phyloP scores from a whole-genome alignment of 345 rosid genomes.

The Citrus medica region DNA sequence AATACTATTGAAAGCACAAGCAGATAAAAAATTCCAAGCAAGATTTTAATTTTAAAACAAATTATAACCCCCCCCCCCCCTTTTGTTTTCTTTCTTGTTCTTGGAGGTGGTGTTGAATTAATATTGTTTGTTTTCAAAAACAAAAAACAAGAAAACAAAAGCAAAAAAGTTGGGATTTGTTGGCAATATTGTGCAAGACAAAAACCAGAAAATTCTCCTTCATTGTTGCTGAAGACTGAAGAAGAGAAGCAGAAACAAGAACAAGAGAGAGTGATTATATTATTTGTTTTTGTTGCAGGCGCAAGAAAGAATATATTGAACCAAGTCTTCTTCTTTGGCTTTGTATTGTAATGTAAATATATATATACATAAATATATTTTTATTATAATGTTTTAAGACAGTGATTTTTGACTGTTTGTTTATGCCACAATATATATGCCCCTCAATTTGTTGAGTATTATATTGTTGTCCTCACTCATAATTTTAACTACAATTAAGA shows the following conservation, averaged over 20 bases:
- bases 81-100: constrained; percentile 10
- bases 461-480: constrained; percentile 8
- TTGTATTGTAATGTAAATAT: not conserved
- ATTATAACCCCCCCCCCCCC: not conserved
- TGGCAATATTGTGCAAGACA: constrained; percentile 27
- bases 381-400: not conserved
- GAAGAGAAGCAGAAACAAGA: not conserved
- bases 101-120: not conserved
- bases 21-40: not conserved
- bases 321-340: constrained; percentile 20
- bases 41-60: constrained; percentile 13
- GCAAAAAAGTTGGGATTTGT: constrained; percentile 20
- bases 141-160: not conserved
- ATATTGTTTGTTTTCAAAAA: not conserved
- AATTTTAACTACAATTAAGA: not conserved
- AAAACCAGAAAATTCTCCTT: constrained; percentile 37
- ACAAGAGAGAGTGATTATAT: not conserved
- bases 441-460: constrained; percentile 16
- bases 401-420: not conserved
- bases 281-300: constrained; percentile 4
- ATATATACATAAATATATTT: not conserved
- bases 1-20: not conserved
- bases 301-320: not conserved
- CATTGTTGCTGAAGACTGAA: constrained; percentile 22
- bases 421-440: not conserved